A percentile compares a stretch with the other conserved stretches of the same genome.
phyloP scores from a whole-genome alignment of 139 green algal genomes.

The Chlorella sp. region DNA sequence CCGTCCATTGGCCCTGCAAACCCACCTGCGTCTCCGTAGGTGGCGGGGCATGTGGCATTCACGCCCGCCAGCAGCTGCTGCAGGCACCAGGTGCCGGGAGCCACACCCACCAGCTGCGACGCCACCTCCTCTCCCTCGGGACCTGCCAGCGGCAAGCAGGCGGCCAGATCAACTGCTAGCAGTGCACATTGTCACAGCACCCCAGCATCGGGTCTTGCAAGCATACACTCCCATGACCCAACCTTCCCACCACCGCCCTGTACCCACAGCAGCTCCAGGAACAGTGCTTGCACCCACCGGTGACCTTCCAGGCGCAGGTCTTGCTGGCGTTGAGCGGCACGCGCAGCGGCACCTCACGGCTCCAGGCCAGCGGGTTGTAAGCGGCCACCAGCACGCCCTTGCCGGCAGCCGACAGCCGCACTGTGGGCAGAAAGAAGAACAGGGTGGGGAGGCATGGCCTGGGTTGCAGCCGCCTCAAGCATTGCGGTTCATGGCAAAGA shows the following conservation, averaged over 20 bases:
- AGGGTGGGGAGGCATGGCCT: background rate
- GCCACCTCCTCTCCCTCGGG: conserved; percentile 44
- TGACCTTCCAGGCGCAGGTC: conserved; percentile 42
- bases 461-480: background rate
- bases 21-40: conserved; percentile 19
- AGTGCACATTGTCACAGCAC: too few species aligned
- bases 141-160: conserved; percentile 58
- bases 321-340: conserved; percentile 61
- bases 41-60: conserved; percentile 20
- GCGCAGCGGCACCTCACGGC: conserved; percentile 59
- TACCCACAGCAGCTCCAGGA: too few species aligned
- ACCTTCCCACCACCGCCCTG: too few species aligned
- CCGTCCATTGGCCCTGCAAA: too few species aligned
- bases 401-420: conserved; percentile 39
- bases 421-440: background rate
- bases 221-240: too few species aligned
- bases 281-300: conserved; percentile 34
- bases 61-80: conserved; percentile 49
- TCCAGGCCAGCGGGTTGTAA: conserved; percentile 87
- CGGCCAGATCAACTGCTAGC: too few species aligned
- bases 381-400: conserved; percentile 63
- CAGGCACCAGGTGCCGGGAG: conserved; percentile 40
- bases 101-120: conserved; percentile 56
- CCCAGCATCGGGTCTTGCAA: too few species aligned
- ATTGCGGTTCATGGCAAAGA: background rate